Base-by-base conservation (phyloP, 2,329 filamentous ascomycete genomes). In the Neoarthrinium moseri region DNA sequence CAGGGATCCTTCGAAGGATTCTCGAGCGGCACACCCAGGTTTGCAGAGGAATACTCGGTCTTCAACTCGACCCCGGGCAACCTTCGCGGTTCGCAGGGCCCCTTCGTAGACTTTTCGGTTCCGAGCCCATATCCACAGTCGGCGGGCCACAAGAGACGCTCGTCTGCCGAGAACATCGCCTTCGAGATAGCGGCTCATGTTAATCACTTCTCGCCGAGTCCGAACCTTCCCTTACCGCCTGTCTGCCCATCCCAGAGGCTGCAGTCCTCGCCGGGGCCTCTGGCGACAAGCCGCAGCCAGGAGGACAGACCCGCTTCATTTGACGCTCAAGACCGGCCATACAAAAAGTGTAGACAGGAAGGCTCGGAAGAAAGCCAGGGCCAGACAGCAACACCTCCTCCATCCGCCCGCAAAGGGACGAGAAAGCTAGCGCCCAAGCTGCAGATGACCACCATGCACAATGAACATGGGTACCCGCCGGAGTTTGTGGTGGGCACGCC, bases 61-160 rank as follows among this genome's bases (percentile, higher is more conserved):
- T 84, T 84, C 69, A 81, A 82, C 65, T 69, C 74, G n/a, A 83
- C 80, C 7, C 81, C 81, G 13, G 80, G 78, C 38, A 80, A 81
- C 58, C 68, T 83, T 45, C 70, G 69, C 56, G 74, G 69, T 43
- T 62, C 67, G 34, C 67, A 71, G 46, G 69, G 61, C 47, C 61
- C 65, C 12, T 80, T 78, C 58, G 56, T 65, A 52, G 74, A 77
- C 54, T 73, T 74, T 56, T 56, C 62, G 17, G 59, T 58, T 53
- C 65, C 56, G 45, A 69, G 61, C 51, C 66, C 69, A 12, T 66
- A 65, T 46, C 60, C 57, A 27, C 51, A 57, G 17, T 59, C 64
- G 38, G 49, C 62, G 33, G 54, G 62, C 17, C 72, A 76, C 51
- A 80, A 78, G 57, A 72, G 74, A 37, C 64, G 71, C n/a, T 64